Evolutionary conservation across 2,329 filamentous ascomycete genomes (phyloP).

Genomic region (Talaromyces albobiverticillius): DNA sequence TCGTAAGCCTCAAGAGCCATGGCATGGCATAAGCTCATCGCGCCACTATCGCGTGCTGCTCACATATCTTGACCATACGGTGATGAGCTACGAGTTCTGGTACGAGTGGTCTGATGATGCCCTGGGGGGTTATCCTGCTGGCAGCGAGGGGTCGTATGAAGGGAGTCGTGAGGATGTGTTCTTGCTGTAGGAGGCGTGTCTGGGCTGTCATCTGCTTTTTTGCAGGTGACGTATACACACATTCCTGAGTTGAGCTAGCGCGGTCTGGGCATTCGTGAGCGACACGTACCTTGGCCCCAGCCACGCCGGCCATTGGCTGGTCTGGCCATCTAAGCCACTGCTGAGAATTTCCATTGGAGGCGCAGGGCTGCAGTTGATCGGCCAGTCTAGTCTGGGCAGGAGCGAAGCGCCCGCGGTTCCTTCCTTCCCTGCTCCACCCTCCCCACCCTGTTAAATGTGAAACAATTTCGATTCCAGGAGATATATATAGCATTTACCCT

Average conservation of each 20-base stretch:
- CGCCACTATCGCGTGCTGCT: conserved; percentile 54
- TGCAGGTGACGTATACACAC: too few species aligned
- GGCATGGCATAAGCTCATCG: conserved; percentile 40
- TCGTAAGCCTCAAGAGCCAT: conserved; percentile 34
- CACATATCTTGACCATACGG: conserved; percentile 54
- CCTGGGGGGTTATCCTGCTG: conserved; percentile 4
- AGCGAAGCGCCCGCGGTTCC: conserved; percentile 1
- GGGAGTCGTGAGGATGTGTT: not conserved
- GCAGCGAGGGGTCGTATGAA: not conserved
- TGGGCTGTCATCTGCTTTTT: too few species aligned
- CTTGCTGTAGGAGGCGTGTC: not conserved
- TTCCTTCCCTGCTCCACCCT: not conserved
- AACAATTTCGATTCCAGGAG: not conserved
- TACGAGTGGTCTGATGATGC: conserved; percentile 34
- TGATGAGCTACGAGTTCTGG: conserved; percentile 60
- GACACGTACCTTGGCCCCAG: not conserved
- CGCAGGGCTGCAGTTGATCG: conserved; percentile 10
- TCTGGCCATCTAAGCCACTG: not conserved
- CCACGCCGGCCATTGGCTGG: not conserved
- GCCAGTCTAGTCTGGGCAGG: too few species aligned
- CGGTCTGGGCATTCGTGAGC: too few species aligned
- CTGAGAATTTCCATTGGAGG: conserved; percentile 3
- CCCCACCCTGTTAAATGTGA: not conserved
- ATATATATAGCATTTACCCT: not conserved
- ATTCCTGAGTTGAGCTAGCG: too few species aligned